Evolutionary conservation across 164 flowering plant species (phyloP).

Genomic region (Cinnamomum chago): DNA sequence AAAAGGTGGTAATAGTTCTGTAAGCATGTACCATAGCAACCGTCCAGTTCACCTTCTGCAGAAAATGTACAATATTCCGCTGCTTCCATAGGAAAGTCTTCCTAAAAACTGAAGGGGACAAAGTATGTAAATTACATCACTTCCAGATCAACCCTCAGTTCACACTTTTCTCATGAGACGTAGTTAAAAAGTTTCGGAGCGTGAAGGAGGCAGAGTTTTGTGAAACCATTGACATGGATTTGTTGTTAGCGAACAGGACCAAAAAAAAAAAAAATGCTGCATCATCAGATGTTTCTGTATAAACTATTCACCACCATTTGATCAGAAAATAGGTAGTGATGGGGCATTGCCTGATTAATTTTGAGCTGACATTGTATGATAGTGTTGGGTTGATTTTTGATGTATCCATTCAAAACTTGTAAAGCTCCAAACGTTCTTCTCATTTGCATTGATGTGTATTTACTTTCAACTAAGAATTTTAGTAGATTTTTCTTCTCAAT

Average conservation of each 20-base stretch:
- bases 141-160: neutral
- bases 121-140: neutral
- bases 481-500: neutral
- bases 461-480: neutral
- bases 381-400: neutral
- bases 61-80: neutral
- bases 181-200: too few species aligned
- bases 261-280: neutral
- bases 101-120: neutral
- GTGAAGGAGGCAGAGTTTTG: neutral
- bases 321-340: neutral
- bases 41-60: neutral
- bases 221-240: neutral
- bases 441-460: neutral
- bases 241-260: neutral
- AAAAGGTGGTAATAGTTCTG: slow-evolving; percentile 2
- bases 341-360: neutral
- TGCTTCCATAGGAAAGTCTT: neutral
- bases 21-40: slow-evolving; percentile 4
- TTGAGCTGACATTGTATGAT: neutral
- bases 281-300: neutral
- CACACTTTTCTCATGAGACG: neutral
- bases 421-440: neutral
- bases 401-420: neutral
- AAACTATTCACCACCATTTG: neutral